phyloP scores from a whole-genome alignment of 495 filamentous ascomycete genomes.

The Aspergillus taichungensis region DNA sequence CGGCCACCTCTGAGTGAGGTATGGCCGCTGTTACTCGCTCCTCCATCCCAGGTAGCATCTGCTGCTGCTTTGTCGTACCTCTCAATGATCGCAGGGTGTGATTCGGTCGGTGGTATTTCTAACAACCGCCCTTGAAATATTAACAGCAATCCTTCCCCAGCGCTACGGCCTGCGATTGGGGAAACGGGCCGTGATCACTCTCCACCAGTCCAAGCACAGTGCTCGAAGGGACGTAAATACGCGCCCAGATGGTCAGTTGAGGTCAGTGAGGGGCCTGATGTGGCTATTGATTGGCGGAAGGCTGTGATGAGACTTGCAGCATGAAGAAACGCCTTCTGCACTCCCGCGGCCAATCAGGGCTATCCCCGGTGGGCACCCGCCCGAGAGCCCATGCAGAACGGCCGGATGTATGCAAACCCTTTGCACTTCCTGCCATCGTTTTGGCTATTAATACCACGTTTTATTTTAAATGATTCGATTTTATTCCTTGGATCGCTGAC shows the following conservation, averaged over 20 bases:
- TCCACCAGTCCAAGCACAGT: background rate
- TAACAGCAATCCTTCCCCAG: too few relatives aligned
- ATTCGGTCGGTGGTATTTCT: too few relatives aligned
- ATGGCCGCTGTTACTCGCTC: too few relatives aligned
- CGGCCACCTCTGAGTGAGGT: too few relatives aligned
- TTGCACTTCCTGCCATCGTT: background rate
- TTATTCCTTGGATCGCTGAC: background rate
- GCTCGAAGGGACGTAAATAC: conserved; percentile 7
- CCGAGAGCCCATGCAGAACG: too few relatives aligned
- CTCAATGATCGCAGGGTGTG: too few relatives aligned
- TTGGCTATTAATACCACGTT: background rate
- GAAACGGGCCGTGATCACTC: background rate
- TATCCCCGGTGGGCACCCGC: background rate
- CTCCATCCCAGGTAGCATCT: too few relatives aligned
- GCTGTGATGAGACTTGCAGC: conserved; percentile 17
- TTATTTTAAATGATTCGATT: background rate
- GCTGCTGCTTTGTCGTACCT: too few relatives aligned
- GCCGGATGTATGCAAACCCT: too few relatives aligned
- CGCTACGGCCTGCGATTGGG: background rate
- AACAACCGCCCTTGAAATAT: too few relatives aligned
- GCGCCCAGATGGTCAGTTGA: conserved; percentile 16
- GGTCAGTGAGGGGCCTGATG: background rate
- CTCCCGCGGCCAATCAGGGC: conserved; percentile 7
- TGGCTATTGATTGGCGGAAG: conserved; percentile 9
- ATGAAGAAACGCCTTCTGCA: conserved; percentile 19